Evolutionary conservation across 495 filamentous ascomycete species (phyloP), one percentile per base, ranked within the genome.

Genomic region (Xylaria scruposa): DNA sequence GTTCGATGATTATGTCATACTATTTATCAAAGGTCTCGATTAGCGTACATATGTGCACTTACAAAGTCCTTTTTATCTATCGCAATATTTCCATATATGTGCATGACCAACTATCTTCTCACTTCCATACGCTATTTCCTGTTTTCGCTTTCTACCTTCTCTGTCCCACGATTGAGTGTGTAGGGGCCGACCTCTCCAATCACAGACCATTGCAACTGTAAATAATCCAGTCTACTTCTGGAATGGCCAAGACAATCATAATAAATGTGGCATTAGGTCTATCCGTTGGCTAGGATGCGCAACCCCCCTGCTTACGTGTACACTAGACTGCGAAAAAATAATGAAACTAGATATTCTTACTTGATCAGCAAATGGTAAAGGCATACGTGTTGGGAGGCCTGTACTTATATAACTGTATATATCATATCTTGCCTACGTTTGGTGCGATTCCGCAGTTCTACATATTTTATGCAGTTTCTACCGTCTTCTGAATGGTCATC

Each of bases 291-390:
- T 26, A 19, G 26, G 33, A 60, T 60, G 38, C 17, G 56, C 56
- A 17, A 60, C 36, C 7, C n/a, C 33, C 33, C 7, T 38, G 58
- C 58, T 60, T 60, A 60, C 58, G 58, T 60, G 58, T n/a, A 21
- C 33, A 13, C 58, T 38, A 31, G 26, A 31, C 24, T 56, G 26
- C 4, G 0, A 56, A 36, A 60, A 60, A 19, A n/a, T n/a, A 2
- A n/a, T 38, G 31, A 38, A 60, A 9, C 19, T 10, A 40, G 2
- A 13, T 31, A 31, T 17, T 56, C 5, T 56, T 31, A 29, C 26
- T 19, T 31, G 38, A 36, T 60, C 58, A 60, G 8, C 58, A 33
- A 60, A 60, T 38, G 33, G 12, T 10, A 38, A 7, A 19, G 33
- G 58, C 31, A n/a, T 38, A 21, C 19, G 17, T 36, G 15, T 38